Evolutionary conservation across 1,139 yeast species (phyloP), one percentile per base, ranked within the genome.

Genomic region (Yamadazyma buinensis): DNA sequence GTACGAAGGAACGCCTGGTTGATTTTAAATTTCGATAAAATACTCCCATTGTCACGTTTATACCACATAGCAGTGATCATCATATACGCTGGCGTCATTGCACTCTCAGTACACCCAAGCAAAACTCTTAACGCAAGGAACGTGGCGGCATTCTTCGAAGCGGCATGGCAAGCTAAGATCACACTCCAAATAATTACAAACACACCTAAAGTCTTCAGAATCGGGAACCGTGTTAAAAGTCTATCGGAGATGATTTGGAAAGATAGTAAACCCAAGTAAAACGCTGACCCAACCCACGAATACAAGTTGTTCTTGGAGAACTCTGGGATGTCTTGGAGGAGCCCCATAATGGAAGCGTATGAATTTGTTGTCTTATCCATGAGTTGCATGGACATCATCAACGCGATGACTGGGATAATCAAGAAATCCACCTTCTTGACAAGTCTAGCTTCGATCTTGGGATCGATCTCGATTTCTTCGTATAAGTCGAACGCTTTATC

Each of bases 321-420:
- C 4, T 10, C 23, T 5, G 30, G 30, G 6, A 72, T 55, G 37
- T 70, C 75, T 4, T 48, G 51, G 39, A 66, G 54, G 28, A 79
- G 58, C 2, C 84, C 84, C 63, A 77, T 64, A 32, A 80, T 68
- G 1, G 85, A 70, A 4, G 84, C 84, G 37, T 69, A 72, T 12
- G 78, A 61, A 27, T 65, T 73, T 12, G 84, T 59, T 10, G 65
- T 55, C 48, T 80, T 80, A 51, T 80, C 87, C 77, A 80, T 75
- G 38, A 68, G 75, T 53, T 79, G 85, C 27, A 67, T 55, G 7
- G 76, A 66, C 54, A 76, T 75, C 18, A 77, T 51, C 12, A 74
- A 41, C 46, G 78, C 71, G 59, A 79, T 61, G 32, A 78, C 40
- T 0, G 84, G 80, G 44, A 75, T 56, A 40, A 80, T 48, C 42